Conservation (phyloP, 106 monocot species). For the Agapanthus africanus region DNA sequence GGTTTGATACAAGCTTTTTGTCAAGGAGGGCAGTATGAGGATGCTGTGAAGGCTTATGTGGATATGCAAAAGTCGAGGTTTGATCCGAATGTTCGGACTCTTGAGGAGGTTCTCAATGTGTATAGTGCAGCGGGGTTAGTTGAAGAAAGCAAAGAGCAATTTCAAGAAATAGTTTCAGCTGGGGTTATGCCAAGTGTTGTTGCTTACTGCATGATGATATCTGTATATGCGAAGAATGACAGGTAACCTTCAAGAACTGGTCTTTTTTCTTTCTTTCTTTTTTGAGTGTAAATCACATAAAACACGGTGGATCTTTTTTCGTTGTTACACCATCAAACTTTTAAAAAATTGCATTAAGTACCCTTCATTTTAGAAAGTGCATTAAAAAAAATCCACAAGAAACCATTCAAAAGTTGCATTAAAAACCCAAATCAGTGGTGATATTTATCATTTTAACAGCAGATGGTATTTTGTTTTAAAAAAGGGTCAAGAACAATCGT, state of each 20-base stretch:
- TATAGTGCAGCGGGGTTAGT: constrained; percentile 74
- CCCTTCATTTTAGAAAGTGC: too few relatives aligned
- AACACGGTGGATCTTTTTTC: too few relatives aligned
- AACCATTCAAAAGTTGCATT: too few relatives aligned
- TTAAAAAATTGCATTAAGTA: too few relatives aligned
- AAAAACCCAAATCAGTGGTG: too few relatives aligned
- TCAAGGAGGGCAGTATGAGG: constrained; percentile 84
- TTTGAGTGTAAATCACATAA: too few relatives aligned
- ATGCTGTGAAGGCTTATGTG: constrained; percentile 71
- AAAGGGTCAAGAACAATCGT: too few relatives aligned
- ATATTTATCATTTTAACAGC: too few relatives aligned
- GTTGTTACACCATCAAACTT: too few relatives aligned
- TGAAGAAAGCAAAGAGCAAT: constrained; percentile 86
- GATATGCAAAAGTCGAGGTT: constrained; percentile 91
- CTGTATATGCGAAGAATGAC: constrained; percentile 84
- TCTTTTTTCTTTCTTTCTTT: not conserved
- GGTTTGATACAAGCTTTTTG: constrained; percentile 73
- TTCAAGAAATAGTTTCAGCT: constrained; percentile 55
- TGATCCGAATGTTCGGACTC: constrained; percentile 49
- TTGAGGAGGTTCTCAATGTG: constrained; percentile 70
- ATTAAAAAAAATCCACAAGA: too few relatives aligned
- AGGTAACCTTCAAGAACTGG: constrained; percentile 25
- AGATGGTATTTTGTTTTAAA: too few relatives aligned
- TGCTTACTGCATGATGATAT: constrained; percentile 76
- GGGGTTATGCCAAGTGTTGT: constrained; percentile 63